These are phyloP conservation scores for Kwoniella europaea DNA, from an alignment of 768 basidiomycete species.

Conservation along the genomic window DNA sequence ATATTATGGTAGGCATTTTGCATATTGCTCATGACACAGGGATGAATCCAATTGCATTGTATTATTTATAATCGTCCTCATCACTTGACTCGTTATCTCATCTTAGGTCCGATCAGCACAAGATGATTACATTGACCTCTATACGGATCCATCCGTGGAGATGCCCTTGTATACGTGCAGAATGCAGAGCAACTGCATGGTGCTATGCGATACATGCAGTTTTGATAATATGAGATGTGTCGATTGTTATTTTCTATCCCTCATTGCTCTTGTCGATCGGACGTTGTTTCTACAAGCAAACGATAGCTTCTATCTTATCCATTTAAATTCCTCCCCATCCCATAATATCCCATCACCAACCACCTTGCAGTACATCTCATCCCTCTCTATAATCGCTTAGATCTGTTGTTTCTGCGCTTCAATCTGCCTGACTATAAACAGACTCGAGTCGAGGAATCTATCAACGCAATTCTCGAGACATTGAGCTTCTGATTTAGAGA, in stretches of 20 bases:
- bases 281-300: no score
- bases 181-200: background rate
- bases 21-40: background rate
- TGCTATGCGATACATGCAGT: constrained; percentile 15
- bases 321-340: no score
- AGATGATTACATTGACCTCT: background rate
- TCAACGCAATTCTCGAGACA: constrained; percentile 91
- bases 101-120: background rate
- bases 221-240: background rate
- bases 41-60: background rate
- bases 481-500: constrained; percentile 76
- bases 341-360: no score
- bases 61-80: background rate
- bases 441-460: constrained; percentile 83
- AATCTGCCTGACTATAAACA: constrained; percentile 77
- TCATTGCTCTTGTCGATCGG: background rate
- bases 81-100: background rate
- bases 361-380: background rate
- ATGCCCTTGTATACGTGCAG: no score
- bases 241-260: background rate
- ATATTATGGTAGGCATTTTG: background rate
- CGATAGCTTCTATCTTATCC: no score
- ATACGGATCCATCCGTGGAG: background rate
- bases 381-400: constrained; percentile 9
- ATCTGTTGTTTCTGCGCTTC: constrained; percentile 54